Percentiles rank a stretch among this genome's conserved stretches.
Conservation (phyloP, 768 basidiomycete species). For the Trichaptum fuscoviolaceum region DNA sequence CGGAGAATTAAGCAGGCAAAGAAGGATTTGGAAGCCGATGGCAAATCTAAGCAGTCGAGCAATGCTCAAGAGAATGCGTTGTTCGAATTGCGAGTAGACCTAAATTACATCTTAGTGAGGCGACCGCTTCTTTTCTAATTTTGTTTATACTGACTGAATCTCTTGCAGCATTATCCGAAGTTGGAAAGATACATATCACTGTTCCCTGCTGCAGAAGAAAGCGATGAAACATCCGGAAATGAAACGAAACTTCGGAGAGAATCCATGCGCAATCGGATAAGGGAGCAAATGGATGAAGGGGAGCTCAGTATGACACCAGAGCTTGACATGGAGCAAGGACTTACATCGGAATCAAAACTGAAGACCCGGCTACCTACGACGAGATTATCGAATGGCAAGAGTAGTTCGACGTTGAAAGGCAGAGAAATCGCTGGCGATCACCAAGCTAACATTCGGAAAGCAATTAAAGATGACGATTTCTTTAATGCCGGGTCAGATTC, state of each 20-base stretch:
- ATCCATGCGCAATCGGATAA: slow-evolving; percentile 2
- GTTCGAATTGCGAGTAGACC: slow-evolving; percentile 67
- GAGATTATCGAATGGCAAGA: slow-evolving; percentile 25
- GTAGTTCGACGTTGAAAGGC: slow-evolving; percentile 43
- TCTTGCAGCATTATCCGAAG: slow-evolving; percentile 72
- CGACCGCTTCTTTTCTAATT: slow-evolving; percentile 10
- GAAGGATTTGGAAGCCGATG: slow-evolving; percentile 38
- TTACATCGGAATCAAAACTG: slow-evolving; percentile 15
- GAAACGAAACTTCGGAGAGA: slow-evolving; percentile 6
- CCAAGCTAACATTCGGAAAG: neutral
- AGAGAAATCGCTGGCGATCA: slow-evolving; percentile 33
- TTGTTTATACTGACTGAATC: slow-evolving; percentile 7
- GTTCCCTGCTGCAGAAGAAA: slow-evolving; percentile 53
- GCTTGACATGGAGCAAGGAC: slow-evolving; percentile 15
- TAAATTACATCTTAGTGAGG: slow-evolving; percentile 83
- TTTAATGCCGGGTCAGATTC: slow-evolving; percentile 12
- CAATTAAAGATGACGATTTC: slow-evolving; percentile 24
- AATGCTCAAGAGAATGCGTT: slow-evolving; percentile 43
- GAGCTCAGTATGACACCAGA: slow-evolving; percentile 9
- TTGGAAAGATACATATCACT: slow-evolving; percentile 85
- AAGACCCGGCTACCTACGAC: slow-evolving; percentile 13
- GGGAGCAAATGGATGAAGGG: slow-evolving; percentile 14
- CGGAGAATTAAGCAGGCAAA: slow-evolving; percentile 73
- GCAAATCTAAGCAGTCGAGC: slow-evolving; percentile 31
- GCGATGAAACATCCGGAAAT: slow-evolving; percentile 9